phyloP scores from a whole-genome alignment of 2,329 filamentous ascomycete species.

The Curvularia sp. region DNA sequence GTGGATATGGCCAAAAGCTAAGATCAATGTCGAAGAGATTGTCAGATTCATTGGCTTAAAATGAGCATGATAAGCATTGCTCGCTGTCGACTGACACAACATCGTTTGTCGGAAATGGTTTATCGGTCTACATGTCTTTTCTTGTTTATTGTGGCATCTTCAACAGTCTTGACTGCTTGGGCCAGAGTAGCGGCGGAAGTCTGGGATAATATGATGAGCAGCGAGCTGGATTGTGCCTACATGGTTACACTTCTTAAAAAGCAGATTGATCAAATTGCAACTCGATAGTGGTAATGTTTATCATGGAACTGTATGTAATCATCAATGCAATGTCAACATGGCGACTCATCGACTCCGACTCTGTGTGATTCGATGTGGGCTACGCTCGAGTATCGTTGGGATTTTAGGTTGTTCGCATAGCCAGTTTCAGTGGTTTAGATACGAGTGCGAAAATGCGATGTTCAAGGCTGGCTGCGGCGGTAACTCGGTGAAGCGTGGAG shows the following conservation, averaged over 20 bases:
- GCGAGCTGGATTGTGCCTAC: slow-evolving; percentile 30
- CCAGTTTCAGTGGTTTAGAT: no score
- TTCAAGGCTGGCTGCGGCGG: slow-evolving; percentile 11
- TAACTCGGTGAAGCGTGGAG: slow-evolving; percentile 25
- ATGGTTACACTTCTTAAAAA: slow-evolving; percentile 34
- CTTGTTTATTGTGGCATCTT: slow-evolving; percentile 44
- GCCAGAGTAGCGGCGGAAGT: slow-evolving; percentile 20
- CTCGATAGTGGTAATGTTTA: slow-evolving; percentile 26
- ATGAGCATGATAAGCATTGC: slow-evolving; percentile 33
- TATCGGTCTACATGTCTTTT: slow-evolving; percentile 34
- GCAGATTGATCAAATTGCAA: slow-evolving; percentile 22
- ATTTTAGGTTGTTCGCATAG: no score
- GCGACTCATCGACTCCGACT: background rate
- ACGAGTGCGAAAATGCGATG: background rate
- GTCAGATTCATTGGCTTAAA: slow-evolving; percentile 42
- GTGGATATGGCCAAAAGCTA: slow-evolving; percentile 43
- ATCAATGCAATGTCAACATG: slow-evolving; percentile 18
- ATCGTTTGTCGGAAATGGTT: slow-evolving; percentile 36
- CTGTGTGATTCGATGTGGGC: no score
- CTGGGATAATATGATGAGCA: slow-evolving; percentile 24
- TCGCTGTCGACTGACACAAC: slow-evolving; percentile 31
- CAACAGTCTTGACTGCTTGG: slow-evolving; percentile 26
- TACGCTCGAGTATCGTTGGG: no score
- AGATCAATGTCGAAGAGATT: slow-evolving; percentile 42
- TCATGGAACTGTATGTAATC: slow-evolving; percentile 29